Conservation (phyloP, 306 rosid species). For the Hippophae rhamnoides region DNA sequence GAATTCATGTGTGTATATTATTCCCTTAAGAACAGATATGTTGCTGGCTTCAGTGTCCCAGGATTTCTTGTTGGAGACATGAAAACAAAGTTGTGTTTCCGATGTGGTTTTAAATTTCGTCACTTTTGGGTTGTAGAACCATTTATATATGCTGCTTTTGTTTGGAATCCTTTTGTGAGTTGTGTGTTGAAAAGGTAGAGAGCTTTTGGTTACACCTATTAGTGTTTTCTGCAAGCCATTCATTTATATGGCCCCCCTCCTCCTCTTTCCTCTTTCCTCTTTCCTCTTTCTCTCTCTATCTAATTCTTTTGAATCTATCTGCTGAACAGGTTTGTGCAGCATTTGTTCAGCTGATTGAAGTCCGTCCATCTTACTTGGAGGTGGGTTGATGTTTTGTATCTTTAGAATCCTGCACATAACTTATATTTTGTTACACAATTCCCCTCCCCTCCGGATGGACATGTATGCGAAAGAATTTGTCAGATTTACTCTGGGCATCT, state of each 20-base stretch:
- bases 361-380: slow-evolving; percentile 86
- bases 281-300: neutral
- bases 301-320: neutral
- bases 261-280: neutral
- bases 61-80: too few relatives aligned
- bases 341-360: slow-evolving; percentile 96
- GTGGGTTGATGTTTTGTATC: slow-evolving; percentile 23
- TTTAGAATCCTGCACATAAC: neutral
- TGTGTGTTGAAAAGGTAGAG: too few relatives aligned
- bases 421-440: neutral
- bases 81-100: neutral
- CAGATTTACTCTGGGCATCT: neutral
- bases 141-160: too few relatives aligned
- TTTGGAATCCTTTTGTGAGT: too few relatives aligned
- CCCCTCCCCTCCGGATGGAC: neutral
- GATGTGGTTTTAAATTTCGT: too few relatives aligned
- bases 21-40: neutral
- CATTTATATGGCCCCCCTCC: neutral
- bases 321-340: slow-evolving; percentile 83
- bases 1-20: slow-evolving; percentile 6
- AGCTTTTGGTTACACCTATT: too few relatives aligned
- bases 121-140: too few relatives aligned
- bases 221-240: too few relatives aligned
- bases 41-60: neutral
- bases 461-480: slow-evolving; percentile 7